These are phyloP conservation scores for Wickerhamomyces strasburgensis DNA, from an alignment of 805 yeast species.

Conservation along the genomic window DNA sequence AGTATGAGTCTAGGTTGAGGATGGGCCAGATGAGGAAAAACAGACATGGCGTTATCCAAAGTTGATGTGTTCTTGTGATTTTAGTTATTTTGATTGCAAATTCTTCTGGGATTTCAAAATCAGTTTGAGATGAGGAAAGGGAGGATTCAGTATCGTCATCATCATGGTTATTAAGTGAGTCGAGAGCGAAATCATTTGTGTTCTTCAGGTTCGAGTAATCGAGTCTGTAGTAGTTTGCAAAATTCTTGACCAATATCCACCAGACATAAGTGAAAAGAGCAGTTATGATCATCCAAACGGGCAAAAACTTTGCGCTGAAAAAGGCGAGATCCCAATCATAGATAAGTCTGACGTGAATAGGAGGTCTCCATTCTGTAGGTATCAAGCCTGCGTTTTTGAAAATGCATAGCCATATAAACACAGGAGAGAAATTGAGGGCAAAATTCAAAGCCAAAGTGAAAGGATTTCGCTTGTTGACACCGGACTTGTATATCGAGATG, in stretches of 20 bases:
- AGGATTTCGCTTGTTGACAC: constrained; percentile 33
- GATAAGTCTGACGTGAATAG: constrained; percentile 43
- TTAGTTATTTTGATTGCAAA: constrained; percentile 9
- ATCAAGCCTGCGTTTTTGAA: constrained; percentile 57
- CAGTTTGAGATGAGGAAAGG: constrained; percentile 2
- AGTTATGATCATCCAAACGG: constrained; percentile 16
- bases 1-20: constrained; percentile 40
- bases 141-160: not conserved
- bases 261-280: constrained; percentile 2
- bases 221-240: constrained; percentile 1
- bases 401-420: constrained; percentile 48
- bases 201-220: constrained; percentile 1
- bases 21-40: constrained; percentile 43
- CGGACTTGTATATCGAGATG: constrained; percentile 6
- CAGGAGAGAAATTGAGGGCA: constrained; percentile 44
- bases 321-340: constrained; percentile 38
- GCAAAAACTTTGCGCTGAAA: constrained; percentile 25
- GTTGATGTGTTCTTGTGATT: constrained; percentile 12
- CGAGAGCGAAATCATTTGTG: not conserved
- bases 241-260: not conserved
- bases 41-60: constrained; percentile 30
- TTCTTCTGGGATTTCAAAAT: not conserved
- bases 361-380: constrained; percentile 51
- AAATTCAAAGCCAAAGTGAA: constrained; percentile 40
- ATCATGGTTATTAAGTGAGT: not conserved